Conservation (phyloP, 1,139 yeast species). For the Saccharomycopsis crataegensis region DNA sequence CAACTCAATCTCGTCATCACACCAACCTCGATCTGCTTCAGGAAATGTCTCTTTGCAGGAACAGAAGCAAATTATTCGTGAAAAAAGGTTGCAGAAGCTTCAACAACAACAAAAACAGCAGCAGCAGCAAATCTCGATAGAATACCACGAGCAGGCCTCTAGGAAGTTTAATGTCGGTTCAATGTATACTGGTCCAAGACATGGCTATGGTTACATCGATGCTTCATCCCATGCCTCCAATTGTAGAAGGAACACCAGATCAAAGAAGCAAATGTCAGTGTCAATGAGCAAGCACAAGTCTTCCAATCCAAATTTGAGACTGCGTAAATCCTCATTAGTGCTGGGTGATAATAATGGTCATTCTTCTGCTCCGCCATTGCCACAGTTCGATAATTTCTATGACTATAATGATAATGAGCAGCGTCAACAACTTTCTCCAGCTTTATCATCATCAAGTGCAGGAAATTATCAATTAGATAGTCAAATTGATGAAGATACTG, state of each 20-base stretch:
- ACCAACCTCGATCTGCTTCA: not conserved
- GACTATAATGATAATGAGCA: not conserved
- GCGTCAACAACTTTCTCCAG: not conserved
- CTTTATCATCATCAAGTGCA: not conserved
- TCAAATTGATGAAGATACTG: constrained; percentile 17
- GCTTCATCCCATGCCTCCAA: not conserved
- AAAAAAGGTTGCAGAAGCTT: constrained; percentile 8
- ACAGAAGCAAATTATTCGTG: constrained; percentile 7
- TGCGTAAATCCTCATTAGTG: no score
- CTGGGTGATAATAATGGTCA: not conserved
- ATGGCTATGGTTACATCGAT: not conserved
- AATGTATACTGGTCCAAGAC: not conserved
- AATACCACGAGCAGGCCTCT: constrained; percentile 3
- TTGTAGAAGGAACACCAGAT: not conserved
- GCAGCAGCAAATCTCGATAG: no score
- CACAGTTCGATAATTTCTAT: not conserved
- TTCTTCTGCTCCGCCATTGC: not conserved
- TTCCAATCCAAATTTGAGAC: no score
- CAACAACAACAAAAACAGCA: constrained; percentile 7
- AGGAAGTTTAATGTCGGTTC: not conserved
- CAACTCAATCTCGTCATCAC: not conserved
- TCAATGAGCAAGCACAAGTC: no score
- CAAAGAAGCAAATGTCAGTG: not conserved
- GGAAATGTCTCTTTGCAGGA: constrained; percentile 2
- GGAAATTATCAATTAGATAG: constrained; percentile 7